Conservation (phyloP, 179 eudicot species). For the Beta lomatogona region DNA sequence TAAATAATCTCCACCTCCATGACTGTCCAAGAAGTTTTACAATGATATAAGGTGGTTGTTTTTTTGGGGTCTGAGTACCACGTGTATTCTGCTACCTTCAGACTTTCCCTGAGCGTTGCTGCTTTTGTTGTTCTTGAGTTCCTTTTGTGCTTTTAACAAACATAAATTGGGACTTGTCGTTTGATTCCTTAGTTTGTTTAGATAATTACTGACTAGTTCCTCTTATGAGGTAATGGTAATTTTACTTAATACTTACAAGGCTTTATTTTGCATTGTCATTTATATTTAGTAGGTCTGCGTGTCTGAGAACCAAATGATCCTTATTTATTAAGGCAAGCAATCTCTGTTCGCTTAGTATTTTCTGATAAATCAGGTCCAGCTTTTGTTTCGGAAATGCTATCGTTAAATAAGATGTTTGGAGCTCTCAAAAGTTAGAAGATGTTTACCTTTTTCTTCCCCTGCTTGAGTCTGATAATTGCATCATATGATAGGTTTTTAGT, state of each 20-base stretch:
- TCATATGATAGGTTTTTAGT: slow-evolving; percentile 64
- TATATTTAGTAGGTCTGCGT: not conserved
- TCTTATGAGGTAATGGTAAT: not conserved
- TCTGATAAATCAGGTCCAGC: not conserved
- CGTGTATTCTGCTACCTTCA: not conserved
- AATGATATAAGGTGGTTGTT: not conserved
- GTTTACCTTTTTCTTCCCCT: not conserved
- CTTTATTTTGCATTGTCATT: not conserved
- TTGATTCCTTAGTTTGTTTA: not conserved
- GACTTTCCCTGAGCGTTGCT: not conserved
- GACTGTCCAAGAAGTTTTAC: not conserved
- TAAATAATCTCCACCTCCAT: not conserved
- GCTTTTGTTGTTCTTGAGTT: not conserved
- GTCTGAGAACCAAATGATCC: not conserved
- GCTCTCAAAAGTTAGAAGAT: not conserved
- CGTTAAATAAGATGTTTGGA: not conserved
- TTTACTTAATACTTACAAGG: not conserved
- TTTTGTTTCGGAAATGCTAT: not conserved
- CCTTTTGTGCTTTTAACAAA: not conserved
- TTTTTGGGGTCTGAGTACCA: not conserved
- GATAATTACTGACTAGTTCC: not conserved
- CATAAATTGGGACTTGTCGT: not conserved
- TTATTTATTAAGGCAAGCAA: not conserved
- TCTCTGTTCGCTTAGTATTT: not conserved
- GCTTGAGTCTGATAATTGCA: not conserved